A percentile compares a stretch with the other conserved stretches of the same genome.
Evolutionary conservation across 306 rosid species (phyloP).

Genomic region (Senna siamea): DNA sequence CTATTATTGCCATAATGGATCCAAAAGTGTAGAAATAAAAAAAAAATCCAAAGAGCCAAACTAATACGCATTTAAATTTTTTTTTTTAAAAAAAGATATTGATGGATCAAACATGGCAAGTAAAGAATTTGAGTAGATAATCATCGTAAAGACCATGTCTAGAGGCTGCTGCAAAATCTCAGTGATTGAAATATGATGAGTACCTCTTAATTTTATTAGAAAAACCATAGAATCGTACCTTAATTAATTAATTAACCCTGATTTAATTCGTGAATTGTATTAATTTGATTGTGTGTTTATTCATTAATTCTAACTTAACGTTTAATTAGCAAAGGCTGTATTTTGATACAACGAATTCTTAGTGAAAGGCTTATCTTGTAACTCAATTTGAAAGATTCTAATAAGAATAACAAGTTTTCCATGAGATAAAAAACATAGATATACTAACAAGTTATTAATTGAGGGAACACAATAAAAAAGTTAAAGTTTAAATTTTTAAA

Average conservation of each 20-base stretch:
- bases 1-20: constrained; percentile 37
- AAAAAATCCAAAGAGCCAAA: constrained; percentile 5
- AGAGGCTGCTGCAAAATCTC: background rate
- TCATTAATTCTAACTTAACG: no score
- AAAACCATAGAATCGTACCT: constrained; percentile 23
- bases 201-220: background rate
- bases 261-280: background rate
- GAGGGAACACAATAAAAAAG: no score
- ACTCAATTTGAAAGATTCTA: no score
- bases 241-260: background rate
- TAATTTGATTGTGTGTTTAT: background rate
- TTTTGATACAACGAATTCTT: no score
- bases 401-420: no score
- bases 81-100: background rate
- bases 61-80: background rate
- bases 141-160: background rate
- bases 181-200: constrained; percentile 8
- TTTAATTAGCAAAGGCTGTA: no score
- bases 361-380: no score
- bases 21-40: constrained; percentile 27
- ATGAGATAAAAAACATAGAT: no score
- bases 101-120: constrained; percentile 8
- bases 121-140: constrained; percentile 10
- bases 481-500: no score
- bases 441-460: no score